Base-by-base conservation (phyloP, 2,329 filamentous ascomycete species). In the Colletotrichum destructivum region DNA sequence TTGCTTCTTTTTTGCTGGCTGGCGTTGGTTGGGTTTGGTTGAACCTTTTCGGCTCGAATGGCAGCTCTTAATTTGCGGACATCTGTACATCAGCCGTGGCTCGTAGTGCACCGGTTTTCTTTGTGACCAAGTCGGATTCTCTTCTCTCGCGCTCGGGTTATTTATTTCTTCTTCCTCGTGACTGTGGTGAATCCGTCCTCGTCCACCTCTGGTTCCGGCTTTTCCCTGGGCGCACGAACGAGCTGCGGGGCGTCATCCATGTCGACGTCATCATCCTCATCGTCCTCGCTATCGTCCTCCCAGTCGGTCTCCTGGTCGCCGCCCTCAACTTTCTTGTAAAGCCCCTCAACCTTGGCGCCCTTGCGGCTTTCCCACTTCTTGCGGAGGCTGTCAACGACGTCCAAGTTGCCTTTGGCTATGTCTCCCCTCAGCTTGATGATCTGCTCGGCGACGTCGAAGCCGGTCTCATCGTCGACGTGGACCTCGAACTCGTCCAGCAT, bases 401-500 rank as follows among this genome's bases (percentile, higher is more conserved):
- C 85, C 74, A 93, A 92, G 68, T 91, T 87, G 18, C 93, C 93
- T 73, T 88, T 87, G 69, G 86, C 85, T 77, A 91, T 90, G 78
- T 93, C 88, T 70, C 86, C 85, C 77, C 91, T 87, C 74, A 96
- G 83, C 63, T 87, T 86, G 80, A 97, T 83, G 70, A 98, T 93
- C 76, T 91, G 87, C 70, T 86, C 85, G 12, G 95, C 95, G 8
- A 97, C 89, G 67, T 92, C 89, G 64, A 88, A 90, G 44, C 91
- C 93, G 59, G 92, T 96, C 76, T 95, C 95, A 81, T 99, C 96
- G 78, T 98, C 96, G 38, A 98, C 90, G 68, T 94, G 92, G 66
- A 96, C 93, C 78, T 98, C 95, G 78, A 98, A 99, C 82, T 99
- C 96, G 84, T 98, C 96, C 74, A 93, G 89, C 92, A 98, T 96